Conservation (phyloP, 164 flowering plant genomes). For the Vitis amurensis region DNA sequence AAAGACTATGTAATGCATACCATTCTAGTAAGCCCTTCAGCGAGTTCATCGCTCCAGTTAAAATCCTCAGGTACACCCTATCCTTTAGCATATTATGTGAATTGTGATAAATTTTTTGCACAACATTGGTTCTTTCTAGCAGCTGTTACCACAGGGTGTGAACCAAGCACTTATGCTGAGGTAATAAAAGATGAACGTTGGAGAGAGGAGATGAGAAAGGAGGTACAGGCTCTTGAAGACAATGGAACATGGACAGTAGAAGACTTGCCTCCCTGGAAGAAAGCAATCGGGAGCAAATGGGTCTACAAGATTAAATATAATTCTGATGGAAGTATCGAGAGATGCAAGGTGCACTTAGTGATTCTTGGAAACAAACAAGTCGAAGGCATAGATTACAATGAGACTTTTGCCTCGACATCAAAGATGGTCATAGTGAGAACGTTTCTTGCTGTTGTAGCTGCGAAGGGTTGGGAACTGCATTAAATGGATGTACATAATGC, state of each 20-base stretch:
- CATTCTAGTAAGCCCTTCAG: background rate
- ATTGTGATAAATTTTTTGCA: slow-evolving; percentile 3
- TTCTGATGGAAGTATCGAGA: background rate
- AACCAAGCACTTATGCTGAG: background rate
- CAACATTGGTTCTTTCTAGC: background rate
- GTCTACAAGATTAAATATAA: slow-evolving; percentile 4
- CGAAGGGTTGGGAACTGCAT: too few relatives aligned
- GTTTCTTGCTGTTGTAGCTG: too few relatives aligned
- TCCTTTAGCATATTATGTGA: background rate
- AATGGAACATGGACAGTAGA: background rate
- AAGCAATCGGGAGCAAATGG: background rate
- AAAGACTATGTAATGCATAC: background rate
- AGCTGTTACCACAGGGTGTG: background rate
- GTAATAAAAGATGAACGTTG: background rate
- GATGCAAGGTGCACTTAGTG: background rate
- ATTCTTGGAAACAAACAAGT: background rate
- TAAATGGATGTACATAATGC: too few relatives aligned
- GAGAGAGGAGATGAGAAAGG: background rate
- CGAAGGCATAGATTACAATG: slow-evolving; percentile 1
- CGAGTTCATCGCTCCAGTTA: background rate
- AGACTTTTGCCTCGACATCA: background rate
- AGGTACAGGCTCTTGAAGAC: background rate
- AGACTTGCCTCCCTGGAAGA: background rate
- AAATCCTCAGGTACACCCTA: slow-evolving; percentile 3
- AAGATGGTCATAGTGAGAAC: background rate